Evolutionary conservation across 768 basidiomycete species (phyloP).

Genomic region (Auriscalpium vulgare): DNA sequence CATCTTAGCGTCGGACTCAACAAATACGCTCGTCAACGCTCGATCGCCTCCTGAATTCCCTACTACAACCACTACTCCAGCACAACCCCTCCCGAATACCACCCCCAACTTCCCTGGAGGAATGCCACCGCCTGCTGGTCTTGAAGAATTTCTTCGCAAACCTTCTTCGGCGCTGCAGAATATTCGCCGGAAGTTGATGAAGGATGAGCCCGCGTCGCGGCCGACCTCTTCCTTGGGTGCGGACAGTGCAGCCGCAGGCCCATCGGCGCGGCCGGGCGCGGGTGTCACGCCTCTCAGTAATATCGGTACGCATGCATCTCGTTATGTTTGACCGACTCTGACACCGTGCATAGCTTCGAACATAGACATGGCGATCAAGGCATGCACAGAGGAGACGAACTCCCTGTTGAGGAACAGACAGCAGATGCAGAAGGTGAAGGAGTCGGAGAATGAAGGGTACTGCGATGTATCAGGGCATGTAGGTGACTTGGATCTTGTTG

Average conservation of each 20-base stretch:
- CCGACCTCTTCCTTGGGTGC: not conserved
- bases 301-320: slow-evolving; percentile 28
- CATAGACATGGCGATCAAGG: slow-evolving; percentile 52
- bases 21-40: not conserved
- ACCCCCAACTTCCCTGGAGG: not conserved
- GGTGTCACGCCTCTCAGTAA: slow-evolving; percentile 33
- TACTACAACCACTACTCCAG: not conserved
- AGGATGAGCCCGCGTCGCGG: not conserved
- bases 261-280: slow-evolving; percentile 9
- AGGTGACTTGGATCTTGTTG: slow-evolving; percentile 54
- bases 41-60: slow-evolving; percentile 1
- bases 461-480: slow-evolving; percentile 67
- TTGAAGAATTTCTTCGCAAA: slow-evolving; percentile 11
- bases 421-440: slow-evolving; percentile 64
- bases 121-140: not conserved
- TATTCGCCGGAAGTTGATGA: slow-evolving; percentile 1
- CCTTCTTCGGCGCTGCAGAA: slow-evolving; percentile 3
- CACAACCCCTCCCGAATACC: not conserved
- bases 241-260: not conserved
- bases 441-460: slow-evolving; percentile 73
- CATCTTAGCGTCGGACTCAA: slow-evolving; percentile 11
- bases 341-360: slow-evolving; percentile 4
- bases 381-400: slow-evolving; percentile 62
- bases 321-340: not conserved
- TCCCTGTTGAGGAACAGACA: slow-evolving; percentile 55